Evolutionary conservation across 1,284 basidiomycete genomes (phyloP), one percentile per base, ranked within the genome.

Genomic region (Vanrija pseudolonga): DNA sequence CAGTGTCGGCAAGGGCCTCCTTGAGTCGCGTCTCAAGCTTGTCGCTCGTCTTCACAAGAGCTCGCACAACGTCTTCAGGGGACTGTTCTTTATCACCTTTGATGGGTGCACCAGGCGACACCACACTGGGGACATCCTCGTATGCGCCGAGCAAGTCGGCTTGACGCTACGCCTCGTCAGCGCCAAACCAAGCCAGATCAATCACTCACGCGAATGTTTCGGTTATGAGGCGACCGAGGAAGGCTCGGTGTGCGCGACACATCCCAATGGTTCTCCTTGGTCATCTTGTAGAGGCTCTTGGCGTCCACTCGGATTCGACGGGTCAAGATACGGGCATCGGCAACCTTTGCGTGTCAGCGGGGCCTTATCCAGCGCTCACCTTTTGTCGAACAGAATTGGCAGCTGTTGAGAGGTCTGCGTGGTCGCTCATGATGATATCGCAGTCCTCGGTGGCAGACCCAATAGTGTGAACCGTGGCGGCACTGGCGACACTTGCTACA

Each of bases 221-320:
- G 61, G 53, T 67, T 67, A 19, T 74, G 71, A 1, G 77, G 77
- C 3, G 77, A 78, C 8, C 77, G 63, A 4, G 77, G 72, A 22
- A 79, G 40, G 6, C 44, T 49, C 3, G 44, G 28, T 3, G 18
- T 6, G 5, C 46, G 46, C 36, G 46, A 24, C 15, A 28, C 39
- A 36, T 49, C 47, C 22, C 28, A 22, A 12, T 40, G 23, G 20
- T 49, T 24, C 19, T 49, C 47, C 11, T 47, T 20, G 15, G 22
- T 22, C 18, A 47, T 17, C 45, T 59, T 56, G 47, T 41, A 39
- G 47, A 55, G 20, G 2, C 24, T 46, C 15, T 41, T 22, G 11
- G 51, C 49, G 17, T 54, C 49, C 28, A 51, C 47, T 17, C 51
- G 32, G 15, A 60, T 26, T 0, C 45, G 36, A 5, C 58, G 54